Base-by-base conservation (phyloP, 2,329 filamentous ascomycete species). In the Paecilomyces sp. region DNA sequence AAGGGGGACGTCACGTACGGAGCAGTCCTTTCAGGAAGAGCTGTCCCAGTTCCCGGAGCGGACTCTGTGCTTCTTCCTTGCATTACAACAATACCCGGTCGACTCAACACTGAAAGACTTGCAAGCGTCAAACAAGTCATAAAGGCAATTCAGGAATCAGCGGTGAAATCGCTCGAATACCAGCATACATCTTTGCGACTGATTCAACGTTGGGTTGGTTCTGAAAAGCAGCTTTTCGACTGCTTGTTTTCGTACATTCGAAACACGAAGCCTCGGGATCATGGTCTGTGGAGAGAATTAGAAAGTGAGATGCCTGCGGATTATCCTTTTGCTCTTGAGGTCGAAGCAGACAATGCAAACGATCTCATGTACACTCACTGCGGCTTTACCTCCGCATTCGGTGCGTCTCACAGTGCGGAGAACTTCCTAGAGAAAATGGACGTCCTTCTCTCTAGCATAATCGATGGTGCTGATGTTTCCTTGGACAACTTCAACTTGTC, bases 11-110 rank as follows among this genome's bases (percentile, higher is more conserved):
- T 74, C 9, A 71, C 70, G 1, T 74, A 74, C 50, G 72, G 72
- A 3, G 60, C 66, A 50, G 68, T 74, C 5, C 67, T 74, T 12
- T 74, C 71, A 3, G 72, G 72, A 41, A 65, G 72, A 30, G 66
- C 70, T 28, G 63, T 73, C 3, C 66, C 72, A 8, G 65, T 72
- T 12, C 59, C 68, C 12, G 69, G 69, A 3, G 66, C 71, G 7
- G 67, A 74, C 7, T 66, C 65, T 0, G 70, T 76, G 11, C 61
- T 74, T 5, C 63, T 71, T 15, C 74, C 74, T 11, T 74, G 72
- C 55, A 73, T 76, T 47, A 72, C 70, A 1, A 76, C 74, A 4
- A 68, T 76, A 22, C 73, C 74, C 1, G 68, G 67, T 28, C 70
- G 73, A n/a, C 65, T 76, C 9, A 64, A 68, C 54, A 64, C 68